phyloP scores from a whole-genome alignment of 257 asterid genomes.

The Nicotiana attenuata region DNA sequence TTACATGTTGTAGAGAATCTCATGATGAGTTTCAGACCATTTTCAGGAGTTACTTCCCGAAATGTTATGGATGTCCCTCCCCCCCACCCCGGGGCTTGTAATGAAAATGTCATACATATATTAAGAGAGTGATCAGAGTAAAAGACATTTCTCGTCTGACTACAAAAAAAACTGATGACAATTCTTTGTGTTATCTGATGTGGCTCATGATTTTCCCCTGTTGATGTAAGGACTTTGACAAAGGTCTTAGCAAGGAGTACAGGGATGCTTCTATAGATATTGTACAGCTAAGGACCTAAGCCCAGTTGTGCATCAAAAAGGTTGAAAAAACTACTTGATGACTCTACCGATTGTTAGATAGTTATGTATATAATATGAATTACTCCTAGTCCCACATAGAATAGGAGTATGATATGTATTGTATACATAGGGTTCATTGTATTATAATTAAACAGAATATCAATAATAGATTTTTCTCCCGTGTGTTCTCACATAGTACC shows the following conservation, averaged over 20 bases:
- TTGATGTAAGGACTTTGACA: neutral
- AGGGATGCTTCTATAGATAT: neutral
- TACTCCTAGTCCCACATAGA: too few species aligned
- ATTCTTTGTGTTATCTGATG: neutral
- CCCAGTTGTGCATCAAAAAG: neutral
- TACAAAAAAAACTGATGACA: neutral
- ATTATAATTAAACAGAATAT: too few species aligned
- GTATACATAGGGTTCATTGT: too few species aligned
- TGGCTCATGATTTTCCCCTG: neutral
- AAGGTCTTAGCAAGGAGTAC: neutral
- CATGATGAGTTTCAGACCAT: neutral
- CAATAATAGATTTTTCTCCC: too few species aligned
- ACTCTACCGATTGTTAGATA: neutral
- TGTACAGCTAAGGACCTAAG: neutral
- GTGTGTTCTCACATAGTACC: too few species aligned
- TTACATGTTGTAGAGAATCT: neutral
- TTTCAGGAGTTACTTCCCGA: neutral
- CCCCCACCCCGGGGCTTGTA: neutral
- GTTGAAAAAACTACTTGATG: neutral
- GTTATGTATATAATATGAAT: too few species aligned
- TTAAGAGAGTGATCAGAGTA: neutral
- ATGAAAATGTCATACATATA: neutral
- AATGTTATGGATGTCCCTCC: neutral
- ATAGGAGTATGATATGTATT: too few species aligned
- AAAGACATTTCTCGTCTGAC: neutral